These are phyloP conservation scores for Podospora comata DNA, from an alignment of 495 filamentous ascomycete species.

Conservation along the genomic window DNA sequence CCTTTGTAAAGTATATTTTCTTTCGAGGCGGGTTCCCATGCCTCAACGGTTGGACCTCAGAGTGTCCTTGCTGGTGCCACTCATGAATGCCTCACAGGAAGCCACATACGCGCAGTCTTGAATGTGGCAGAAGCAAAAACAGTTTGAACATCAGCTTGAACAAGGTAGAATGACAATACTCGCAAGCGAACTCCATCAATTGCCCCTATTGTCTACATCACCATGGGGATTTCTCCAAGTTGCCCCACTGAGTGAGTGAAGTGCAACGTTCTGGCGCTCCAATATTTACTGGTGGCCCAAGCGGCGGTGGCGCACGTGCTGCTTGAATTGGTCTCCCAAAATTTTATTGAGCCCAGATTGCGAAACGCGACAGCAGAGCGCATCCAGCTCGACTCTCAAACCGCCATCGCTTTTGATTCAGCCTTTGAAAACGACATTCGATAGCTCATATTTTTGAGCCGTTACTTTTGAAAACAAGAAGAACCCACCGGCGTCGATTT, in stretches of 20 bases:
- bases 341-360: background rate
- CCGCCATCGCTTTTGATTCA: background rate
- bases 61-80: background rate
- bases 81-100: background rate
- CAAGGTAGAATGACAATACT: background rate
- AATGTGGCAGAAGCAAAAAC: background rate
- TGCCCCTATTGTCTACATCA: background rate
- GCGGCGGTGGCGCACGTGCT: background rate
- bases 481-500: background rate
- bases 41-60: background rate
- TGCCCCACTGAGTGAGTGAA: background rate
- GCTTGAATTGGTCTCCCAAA: background rate
- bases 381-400: background rate
- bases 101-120: background rate
- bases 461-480: background rate
- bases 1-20: background rate
- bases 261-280: background rate
- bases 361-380: background rate
- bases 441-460: background rate
- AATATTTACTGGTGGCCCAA: background rate
- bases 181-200: background rate
- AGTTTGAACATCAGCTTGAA: background rate
- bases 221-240: background rate
- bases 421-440: background rate
- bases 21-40: background rate